These are phyloP conservation scores for Claviceps sp. DNA, from an alignment of 2,329 filamentous ascomycete species.

Conservation along the genomic window DNA sequence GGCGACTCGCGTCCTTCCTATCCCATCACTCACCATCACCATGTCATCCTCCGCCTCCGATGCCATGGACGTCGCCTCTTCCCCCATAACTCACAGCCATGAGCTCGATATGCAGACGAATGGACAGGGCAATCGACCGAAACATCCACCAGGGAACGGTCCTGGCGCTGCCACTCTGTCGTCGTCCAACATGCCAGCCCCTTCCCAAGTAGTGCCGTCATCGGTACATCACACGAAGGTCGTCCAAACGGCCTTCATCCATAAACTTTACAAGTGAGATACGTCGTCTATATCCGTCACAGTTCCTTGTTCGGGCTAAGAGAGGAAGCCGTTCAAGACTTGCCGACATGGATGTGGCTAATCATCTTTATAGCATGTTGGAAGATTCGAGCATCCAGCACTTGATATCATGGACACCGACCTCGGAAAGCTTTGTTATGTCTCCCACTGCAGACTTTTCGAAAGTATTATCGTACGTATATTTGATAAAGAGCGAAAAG, in stretches of 20 bases:
- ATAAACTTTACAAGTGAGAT: conserved; percentile 92
- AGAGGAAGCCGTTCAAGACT: no score
- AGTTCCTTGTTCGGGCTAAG: background rate
- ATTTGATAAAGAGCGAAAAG: background rate
- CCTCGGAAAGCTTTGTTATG: conserved; percentile 97
- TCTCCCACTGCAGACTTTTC: conserved; percentile 94
- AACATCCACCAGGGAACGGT: conserved; percentile 26
- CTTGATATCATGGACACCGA: conserved; percentile 88
- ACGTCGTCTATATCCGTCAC: background rate
- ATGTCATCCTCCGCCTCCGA: conserved; percentile 47
- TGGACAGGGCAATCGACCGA: conserved; percentile 24
- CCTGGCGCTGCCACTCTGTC: conserved; percentile 17
- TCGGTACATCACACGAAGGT: conserved; percentile 91
- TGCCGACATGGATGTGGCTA: background rate
- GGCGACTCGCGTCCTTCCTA: conserved; percentile 41
- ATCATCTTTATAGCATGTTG: conserved; percentile 59
- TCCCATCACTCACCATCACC: conserved; percentile 42
- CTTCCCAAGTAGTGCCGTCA: conserved; percentile 40
- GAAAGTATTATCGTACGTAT: conserved; percentile 84
- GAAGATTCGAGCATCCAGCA: conserved; percentile 89
- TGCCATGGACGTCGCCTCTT: conserved; percentile 48
- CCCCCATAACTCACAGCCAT: conserved; percentile 31
- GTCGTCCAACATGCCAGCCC: conserved; percentile 33
- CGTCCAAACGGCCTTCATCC: conserved; percentile 95
- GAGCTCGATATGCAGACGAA: conserved; percentile 28